Percentiles rank a stretch among this genome's conserved stretches.
Conservation (phyloP, 1,284 basidiomycete species). For the Ustilago crameri region DNA sequence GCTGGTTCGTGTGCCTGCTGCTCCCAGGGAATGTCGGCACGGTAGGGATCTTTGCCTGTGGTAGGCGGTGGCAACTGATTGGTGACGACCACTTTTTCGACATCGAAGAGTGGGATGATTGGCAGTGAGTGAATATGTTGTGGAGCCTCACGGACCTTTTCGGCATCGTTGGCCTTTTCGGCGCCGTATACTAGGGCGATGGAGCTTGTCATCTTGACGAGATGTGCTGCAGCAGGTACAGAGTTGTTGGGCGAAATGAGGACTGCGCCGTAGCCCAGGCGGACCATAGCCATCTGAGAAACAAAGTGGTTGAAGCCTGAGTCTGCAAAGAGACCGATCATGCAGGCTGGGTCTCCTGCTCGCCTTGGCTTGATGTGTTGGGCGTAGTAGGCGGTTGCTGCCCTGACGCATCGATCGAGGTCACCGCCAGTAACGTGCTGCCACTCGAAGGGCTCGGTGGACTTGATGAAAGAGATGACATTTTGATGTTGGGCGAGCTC, state of each 20-base stretch:
- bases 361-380: constrained; percentile 11
- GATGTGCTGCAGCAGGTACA: constrained; percentile 35
- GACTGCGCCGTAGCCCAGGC: constrained; percentile 32
- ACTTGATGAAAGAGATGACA: constrained; percentile 32
- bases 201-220: constrained; percentile 29
- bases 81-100: constrained; percentile 5
- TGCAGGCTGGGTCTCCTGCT: constrained; percentile 14
- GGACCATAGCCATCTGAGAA: constrained; percentile 33
- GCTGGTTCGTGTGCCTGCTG: constrained; percentile 19
- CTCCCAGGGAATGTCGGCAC: constrained; percentile 11
- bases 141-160: background rate
- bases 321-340: constrained; percentile 23
- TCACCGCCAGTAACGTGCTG: constrained; percentile 20
- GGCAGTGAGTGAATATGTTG: background rate
- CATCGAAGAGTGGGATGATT: constrained; percentile 3
- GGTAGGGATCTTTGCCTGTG: constrained; percentile 14
- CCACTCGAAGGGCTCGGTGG: constrained; percentile 37
- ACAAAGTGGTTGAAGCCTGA: constrained; percentile 29
- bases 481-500: background rate
- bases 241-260: constrained; percentile 55
- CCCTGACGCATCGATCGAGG: constrained; percentile 30
- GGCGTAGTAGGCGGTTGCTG: constrained; percentile 39
- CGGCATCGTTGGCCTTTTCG: constrained; percentile 10
- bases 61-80: constrained; percentile 13
- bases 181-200: constrained; percentile 6